Conservation (phyloP, 2,329 filamentous ascomycete genomes). For the Purpureocillium takamizusanense region DNA sequence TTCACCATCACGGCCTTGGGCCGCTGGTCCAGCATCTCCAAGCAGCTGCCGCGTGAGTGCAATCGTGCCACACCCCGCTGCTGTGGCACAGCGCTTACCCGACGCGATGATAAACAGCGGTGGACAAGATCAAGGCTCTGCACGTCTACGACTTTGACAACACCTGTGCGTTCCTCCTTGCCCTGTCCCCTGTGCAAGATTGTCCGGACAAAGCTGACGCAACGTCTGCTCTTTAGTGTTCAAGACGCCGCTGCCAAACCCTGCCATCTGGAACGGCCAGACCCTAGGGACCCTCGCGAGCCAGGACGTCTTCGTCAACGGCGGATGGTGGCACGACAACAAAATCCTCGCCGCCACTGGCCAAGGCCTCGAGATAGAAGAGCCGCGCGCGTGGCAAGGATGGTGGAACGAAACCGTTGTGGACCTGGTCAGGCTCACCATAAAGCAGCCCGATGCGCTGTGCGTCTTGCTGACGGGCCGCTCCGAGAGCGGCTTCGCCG, state of each 20-base stretch:
- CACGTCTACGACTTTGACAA: constrained; percentile 99
- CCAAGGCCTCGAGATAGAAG: constrained; percentile 71
- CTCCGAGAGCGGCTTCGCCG: constrained; percentile 65
- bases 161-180: constrained; percentile 51
- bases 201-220: not conserved
- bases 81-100: not conserved
- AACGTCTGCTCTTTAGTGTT: constrained; percentile 64
- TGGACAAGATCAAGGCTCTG: constrained; percentile 64
- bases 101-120: constrained; percentile 27
- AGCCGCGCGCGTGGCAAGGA: constrained; percentile 74
- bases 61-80: not conserved
- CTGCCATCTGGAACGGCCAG: constrained; percentile 71
- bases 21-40: constrained; percentile 74
- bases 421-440: constrained; percentile 70
- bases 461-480: constrained; percentile 84
- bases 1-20: constrained; percentile 65
- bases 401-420: constrained; percentile 96
- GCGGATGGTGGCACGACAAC: constrained; percentile 96
- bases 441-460: constrained; percentile 75
- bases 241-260: constrained; percentile 81
- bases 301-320: constrained; percentile 68
- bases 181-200: no score
- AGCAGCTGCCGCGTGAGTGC: constrained; percentile 55
- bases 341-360: constrained; percentile 81
- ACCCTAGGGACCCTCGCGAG: constrained; percentile 71